Evolutionary conservation across 2,329 filamentous ascomycete species (phyloP).

Genomic region (Pleurostoma richardsiae): DNA sequence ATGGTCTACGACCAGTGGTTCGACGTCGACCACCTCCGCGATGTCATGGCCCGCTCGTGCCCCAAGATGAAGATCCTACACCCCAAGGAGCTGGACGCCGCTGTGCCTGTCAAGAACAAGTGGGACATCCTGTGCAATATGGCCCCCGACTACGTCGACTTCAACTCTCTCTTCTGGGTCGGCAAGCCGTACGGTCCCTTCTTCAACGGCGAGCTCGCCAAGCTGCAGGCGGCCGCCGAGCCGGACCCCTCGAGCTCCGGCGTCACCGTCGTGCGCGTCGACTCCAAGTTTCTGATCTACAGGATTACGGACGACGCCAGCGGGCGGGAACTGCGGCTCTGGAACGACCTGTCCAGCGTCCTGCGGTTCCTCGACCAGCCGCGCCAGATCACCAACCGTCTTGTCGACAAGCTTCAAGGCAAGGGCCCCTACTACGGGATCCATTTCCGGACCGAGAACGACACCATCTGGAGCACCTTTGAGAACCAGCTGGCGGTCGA

Average conservation of each 20-base stretch:
- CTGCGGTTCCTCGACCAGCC: conserved; percentile 22
- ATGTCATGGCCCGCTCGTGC: conserved; percentile 12
- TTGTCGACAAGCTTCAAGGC: conserved; percentile 12
- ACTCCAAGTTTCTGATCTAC: conserved; percentile 24
- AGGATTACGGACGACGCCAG: conserved; percentile 29
- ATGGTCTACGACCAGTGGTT: conserved; percentile 22
- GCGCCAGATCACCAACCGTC: conserved; percentile 15
- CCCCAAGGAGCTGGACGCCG: conserved; percentile 5
- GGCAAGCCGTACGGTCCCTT: conserved; percentile 6
- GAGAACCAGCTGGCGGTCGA: conserved; percentile 25
- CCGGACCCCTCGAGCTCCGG: conserved; percentile 11
- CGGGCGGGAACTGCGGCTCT: conserved; percentile 21
- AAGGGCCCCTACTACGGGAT: conserved; percentile 22
- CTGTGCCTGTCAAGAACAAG: conserved; percentile 1
- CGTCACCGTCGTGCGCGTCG: conserved; percentile 22
- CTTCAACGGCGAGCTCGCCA: conserved; percentile 4
- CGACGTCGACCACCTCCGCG: conserved; percentile 16
- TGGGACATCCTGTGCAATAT: conserved; percentile 4
- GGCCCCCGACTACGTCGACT: conserved; percentile 1
- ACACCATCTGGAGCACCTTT: conserved; percentile 28
- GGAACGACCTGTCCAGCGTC: conserved; percentile 25
- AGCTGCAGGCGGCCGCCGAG: conserved; percentile 3
- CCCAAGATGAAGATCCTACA: conserved; percentile 20
- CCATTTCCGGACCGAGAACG: conserved; percentile 28
- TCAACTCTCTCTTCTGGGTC: conserved; percentile 8